Evolutionary conservation across 2,329 filamentous ascomycete species (phyloP).

Genomic region (Hypomyces rosellus): DNA sequence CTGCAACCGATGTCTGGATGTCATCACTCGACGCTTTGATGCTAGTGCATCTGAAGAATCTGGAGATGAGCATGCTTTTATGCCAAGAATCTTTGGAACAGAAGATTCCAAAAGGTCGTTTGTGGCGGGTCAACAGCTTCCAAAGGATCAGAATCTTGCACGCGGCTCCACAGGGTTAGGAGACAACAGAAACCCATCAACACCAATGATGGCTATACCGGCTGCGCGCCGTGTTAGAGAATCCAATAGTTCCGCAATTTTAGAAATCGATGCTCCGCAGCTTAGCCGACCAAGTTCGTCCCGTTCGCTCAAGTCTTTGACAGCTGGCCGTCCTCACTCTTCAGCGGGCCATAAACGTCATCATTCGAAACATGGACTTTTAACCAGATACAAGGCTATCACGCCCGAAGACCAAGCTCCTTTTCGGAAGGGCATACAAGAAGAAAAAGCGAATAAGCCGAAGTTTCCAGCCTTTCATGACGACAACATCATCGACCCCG

Average conservation of each 20-base stretch:
- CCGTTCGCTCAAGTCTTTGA: slow-evolving; percentile 72
- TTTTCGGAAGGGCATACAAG: slow-evolving; percentile 66
- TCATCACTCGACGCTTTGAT: slow-evolving; percentile 86
- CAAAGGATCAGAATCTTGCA: slow-evolving; percentile 34
- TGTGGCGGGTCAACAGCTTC: slow-evolving; percentile 24
- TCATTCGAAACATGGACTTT: slow-evolving; percentile 79
- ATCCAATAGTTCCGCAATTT: slow-evolving; percentile 75
- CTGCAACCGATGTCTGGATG: slow-evolving; percentile 85
- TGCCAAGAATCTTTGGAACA: slow-evolving; percentile 57
- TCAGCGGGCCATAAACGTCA: slow-evolving; percentile 71
- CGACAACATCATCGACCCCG: slow-evolving; percentile 97
- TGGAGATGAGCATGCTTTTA: slow-evolving; percentile 65
- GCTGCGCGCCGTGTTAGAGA: slow-evolving; percentile 61
- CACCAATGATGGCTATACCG: slow-evolving; percentile 66
- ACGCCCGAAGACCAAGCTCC: slow-evolving; percentile 75
- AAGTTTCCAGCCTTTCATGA: slow-evolving; percentile 90
- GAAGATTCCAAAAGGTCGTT: slow-evolving; percentile 41
- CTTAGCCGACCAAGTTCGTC: slow-evolving; percentile 90
- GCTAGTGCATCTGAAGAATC: slow-evolving; percentile 84
- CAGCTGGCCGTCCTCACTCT: slow-evolving; percentile 65
- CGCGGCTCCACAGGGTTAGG: slow-evolving; percentile 37
- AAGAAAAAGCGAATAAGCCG: slow-evolving; percentile 59
- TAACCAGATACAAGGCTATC: slow-evolving; percentile 63
- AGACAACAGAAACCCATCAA: slow-evolving; percentile 50
- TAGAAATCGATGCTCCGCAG: slow-evolving; percentile 83